phyloP scores from a whole-genome alignment of 768 basidiomycete genomes.

The Trametes coccinea region DNA sequence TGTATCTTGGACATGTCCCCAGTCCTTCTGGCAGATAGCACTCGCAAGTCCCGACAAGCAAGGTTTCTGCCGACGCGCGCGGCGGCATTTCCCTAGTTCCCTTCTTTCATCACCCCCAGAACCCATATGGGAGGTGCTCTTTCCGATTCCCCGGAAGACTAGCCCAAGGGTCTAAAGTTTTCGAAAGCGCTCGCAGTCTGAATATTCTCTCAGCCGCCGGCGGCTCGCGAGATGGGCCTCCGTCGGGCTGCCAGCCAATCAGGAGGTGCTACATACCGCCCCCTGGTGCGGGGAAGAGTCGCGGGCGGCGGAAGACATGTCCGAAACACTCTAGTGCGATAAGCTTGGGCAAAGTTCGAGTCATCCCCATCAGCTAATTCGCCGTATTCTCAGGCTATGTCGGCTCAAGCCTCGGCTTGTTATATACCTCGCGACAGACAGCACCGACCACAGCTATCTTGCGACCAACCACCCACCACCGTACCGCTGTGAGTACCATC shows the following conservation, averaged over 20 bases:
- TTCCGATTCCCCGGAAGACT: neutral
- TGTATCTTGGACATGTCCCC: too few relatives aligned
- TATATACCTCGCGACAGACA: constrained; percentile 8
- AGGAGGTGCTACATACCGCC: neutral
- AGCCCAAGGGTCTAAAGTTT: neutral
- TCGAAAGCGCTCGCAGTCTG: neutral
- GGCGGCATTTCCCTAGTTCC: too few relatives aligned
- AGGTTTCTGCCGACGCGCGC: too few relatives aligned
- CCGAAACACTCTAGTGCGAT: constrained; percentile 1
- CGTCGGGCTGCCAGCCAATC: constrained; percentile 7
- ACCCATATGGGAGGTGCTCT: too few relatives aligned
- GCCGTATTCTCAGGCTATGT: constrained; percentile 11
- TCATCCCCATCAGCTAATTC: constrained; percentile 6
- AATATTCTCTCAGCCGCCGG: too few relatives aligned
- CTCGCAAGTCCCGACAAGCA: too few relatives aligned
- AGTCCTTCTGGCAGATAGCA: too few relatives aligned
- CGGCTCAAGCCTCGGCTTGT: neutral
- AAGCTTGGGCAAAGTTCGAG: constrained; percentile 5
- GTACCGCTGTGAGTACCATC: neutral
- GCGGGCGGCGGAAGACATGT: constrained; percentile 1
- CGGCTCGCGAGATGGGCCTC: too few relatives aligned
- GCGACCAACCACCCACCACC: neutral
- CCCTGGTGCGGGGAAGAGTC: constrained; percentile 3
- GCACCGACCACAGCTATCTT: neutral
- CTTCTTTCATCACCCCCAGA: neutral